Evolutionary conservation across 306 rosid species (phyloP).

Genomic region (Cyclanthera cordifolia): DNA sequence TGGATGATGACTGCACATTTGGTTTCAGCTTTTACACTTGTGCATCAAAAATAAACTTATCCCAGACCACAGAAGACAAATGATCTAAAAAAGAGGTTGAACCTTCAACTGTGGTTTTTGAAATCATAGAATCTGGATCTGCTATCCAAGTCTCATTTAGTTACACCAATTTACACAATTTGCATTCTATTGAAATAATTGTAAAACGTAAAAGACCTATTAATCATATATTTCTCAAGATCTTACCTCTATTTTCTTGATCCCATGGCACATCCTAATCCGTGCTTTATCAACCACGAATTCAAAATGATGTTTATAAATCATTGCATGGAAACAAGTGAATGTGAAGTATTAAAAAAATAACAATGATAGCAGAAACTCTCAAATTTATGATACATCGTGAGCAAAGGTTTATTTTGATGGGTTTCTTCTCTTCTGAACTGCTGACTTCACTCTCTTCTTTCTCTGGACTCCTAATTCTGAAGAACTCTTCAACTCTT

Average conservation of each 20-base stretch:
- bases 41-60: not conserved
- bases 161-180: not conserved
- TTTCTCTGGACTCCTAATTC: conserved; percentile 6
- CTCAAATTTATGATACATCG: not conserved
- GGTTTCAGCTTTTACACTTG: not conserved
- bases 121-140: not conserved
- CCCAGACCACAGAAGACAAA: not conserved
- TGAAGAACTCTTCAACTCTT: conserved; percentile 8
- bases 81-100: not conserved
- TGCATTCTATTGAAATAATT: not conserved
- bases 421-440: conserved; percentile 16
- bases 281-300: not conserved
- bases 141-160: not conserved
- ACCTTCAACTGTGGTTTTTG: not conserved
- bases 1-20: too few relatives aligned
- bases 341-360: not conserved
- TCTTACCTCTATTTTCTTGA: not conserved
- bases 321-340: not conserved
- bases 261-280: not conserved
- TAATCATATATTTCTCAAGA: not conserved
- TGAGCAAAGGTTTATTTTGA: not conserved
- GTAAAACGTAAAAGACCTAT: too few relatives aligned
- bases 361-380: not conserved
- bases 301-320: not conserved
- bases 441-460: conserved; percentile 19